Percentiles rank a stretch among this genome's conserved stretches.
These are phyloP conservation scores for Pseudogymnoascus sp. DNA, from an alignment of 2,329 filamentous ascomycete genomes.

Conservation along the genomic window DNA sequence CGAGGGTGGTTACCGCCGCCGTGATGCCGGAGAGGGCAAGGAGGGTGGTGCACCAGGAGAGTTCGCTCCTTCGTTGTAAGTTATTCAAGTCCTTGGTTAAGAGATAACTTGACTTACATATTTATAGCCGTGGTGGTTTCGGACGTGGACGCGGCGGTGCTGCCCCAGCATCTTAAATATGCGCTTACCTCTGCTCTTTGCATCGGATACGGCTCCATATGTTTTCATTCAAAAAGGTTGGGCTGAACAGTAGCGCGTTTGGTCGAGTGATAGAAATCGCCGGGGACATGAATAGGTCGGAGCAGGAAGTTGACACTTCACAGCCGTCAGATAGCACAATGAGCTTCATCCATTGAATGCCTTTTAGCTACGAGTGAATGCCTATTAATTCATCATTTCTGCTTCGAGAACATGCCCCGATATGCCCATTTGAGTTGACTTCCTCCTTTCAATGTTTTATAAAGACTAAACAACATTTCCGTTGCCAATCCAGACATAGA, in stretches of 20 bases:
- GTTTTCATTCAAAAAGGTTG: slow-evolving; percentile 29
- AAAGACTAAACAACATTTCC: not conserved
- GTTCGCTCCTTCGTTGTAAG: slow-evolving; percentile 85
- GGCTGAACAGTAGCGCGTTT: slow-evolving; percentile 42
- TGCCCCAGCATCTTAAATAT: slow-evolving; percentile 40
- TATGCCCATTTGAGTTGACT: slow-evolving; percentile 7
- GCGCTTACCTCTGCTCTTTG: slow-evolving; percentile 27
- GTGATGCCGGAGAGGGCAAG: slow-evolving; percentile 78
- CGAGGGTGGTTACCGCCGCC: slow-evolving; percentile 86
- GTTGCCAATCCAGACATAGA: not conserved
- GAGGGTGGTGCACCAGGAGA: slow-evolving; percentile 87
- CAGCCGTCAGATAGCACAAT: slow-evolving; percentile 33
- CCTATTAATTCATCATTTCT: slow-evolving; percentile 9
- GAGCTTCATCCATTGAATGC: slow-evolving; percentile 28
- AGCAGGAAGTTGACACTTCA: slow-evolving; percentile 36
- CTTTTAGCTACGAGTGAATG: slow-evolving; percentile 12
- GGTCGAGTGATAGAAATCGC: slow-evolving; percentile 43
- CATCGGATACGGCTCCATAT: slow-evolving; percentile 29
- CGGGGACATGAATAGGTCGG: slow-evolving; percentile 38
- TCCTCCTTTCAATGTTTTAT: not conserved
- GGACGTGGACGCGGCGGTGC: slow-evolving; percentile 82
- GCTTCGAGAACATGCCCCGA: slow-evolving; percentile 2
- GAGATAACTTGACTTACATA: slow-evolving; percentile 30
- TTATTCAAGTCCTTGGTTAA: slow-evolving; percentile 21
- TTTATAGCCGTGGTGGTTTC: slow-evolving; percentile 69